Conservation (phyloP, 2,329 filamentous ascomycete species). For the Diaporthe sp. region DNA sequence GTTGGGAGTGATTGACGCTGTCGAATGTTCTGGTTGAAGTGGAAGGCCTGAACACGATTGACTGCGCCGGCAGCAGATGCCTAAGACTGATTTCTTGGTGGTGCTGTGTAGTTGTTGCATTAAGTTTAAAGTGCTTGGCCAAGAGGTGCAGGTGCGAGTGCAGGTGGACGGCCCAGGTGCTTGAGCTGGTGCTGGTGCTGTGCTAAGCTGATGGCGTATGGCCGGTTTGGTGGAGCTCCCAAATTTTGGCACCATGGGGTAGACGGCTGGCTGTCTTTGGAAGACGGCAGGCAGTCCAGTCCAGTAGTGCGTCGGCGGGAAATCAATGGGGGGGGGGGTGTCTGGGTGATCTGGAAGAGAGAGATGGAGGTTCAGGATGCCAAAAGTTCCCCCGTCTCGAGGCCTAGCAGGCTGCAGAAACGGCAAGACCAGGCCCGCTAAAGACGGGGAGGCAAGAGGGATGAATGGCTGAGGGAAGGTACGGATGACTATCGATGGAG, state of each 20-base stretch:
- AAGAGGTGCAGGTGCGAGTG: slow-evolving; percentile 3
- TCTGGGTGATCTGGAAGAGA: not conserved
- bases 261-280: not conserved
- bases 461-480: slow-evolving; percentile 1
- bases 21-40: not conserved
- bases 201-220: slow-evolving; percentile 27
- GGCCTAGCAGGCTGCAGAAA: slow-evolving; percentile 30
- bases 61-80: slow-evolving; percentile 5
- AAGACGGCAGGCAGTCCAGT: slow-evolving; percentile 15
- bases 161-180: not conserved
- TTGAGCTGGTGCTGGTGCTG: not conserved
- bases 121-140: not conserved
- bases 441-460: slow-evolving; percentile 24
- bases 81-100: slow-evolving; percentile 12
- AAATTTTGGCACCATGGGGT: not conserved
- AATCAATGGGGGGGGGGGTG: not conserved
- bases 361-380: slow-evolving; percentile 6
- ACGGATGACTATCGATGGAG: slow-evolving; percentile 3
- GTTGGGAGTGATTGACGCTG: slow-evolving; percentile 22
- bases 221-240: slow-evolving; percentile 33
- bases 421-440: slow-evolving; percentile 24
- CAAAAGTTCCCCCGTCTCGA: not conserved
- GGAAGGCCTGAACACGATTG: slow-evolving; percentile 17
- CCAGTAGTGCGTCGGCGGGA: not conserved
- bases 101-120: slow-evolving; percentile 20